These are phyloP conservation scores for Akanthomyces lecanii DNA, from an alignment of 2,329 filamentous ascomycete species.

Conservation along the genomic window DNA sequence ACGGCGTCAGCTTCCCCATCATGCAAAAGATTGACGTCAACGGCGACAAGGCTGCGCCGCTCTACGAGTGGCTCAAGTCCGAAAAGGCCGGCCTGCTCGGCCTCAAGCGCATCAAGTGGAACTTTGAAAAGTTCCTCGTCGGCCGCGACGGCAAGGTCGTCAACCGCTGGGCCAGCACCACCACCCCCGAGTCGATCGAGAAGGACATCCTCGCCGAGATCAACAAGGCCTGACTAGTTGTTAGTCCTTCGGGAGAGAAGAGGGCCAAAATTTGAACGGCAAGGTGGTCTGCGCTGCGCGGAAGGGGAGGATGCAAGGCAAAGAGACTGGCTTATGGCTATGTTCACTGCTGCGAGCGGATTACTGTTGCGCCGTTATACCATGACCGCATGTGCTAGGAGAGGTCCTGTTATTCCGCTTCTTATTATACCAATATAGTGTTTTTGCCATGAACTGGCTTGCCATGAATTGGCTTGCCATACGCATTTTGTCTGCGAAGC, in stretches of 20 bases:
- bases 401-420: not conserved
- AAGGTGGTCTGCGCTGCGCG: not conserved
- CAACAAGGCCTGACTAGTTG: slow-evolving; percentile 34
- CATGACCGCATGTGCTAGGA: not conserved
- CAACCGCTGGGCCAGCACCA: slow-evolving; percentile 79
- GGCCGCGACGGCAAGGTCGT: slow-evolving; percentile 81
- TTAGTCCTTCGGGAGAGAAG: not conserved
- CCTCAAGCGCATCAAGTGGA: slow-evolving; percentile 94
- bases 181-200: slow-evolving; percentile 80
- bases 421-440: slow-evolving; percentile 1
- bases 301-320: not conserved
- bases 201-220: slow-evolving; percentile 71
- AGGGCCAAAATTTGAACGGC: slow-evolving; percentile 4
- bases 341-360: not conserved
- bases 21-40: slow-evolving; percentile 94
- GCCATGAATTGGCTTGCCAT: too few relatives aligned
- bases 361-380: not conserved
- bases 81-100: slow-evolving; percentile 80
- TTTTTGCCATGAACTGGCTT: not conserved
- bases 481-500: too few relatives aligned
- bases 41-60: slow-evolving; percentile 71
- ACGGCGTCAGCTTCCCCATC: slow-evolving; percentile 85
- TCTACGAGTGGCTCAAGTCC: slow-evolving; percentile 72
- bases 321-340: not conserved
- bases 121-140: slow-evolving; percentile 98